Evolutionary conservation across 306 rosid species (phyloP), one percentile per base, ranked within the genome.

Genomic region (Albizia julibrissin): DNA sequence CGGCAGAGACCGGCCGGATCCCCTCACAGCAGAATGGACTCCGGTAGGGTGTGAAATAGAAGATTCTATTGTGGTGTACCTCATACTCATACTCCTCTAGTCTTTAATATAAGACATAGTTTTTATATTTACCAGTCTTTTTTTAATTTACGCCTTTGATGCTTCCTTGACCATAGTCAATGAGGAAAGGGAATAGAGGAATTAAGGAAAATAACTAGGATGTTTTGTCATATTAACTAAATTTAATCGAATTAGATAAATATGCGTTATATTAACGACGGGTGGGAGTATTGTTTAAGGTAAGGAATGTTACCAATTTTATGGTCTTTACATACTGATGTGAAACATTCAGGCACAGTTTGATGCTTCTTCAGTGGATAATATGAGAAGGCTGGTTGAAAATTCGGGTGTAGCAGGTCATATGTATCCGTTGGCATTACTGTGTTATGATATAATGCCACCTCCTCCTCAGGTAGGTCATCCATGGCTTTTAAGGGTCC

Each of bases 381-480:
- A 64, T 6, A 64, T 64, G 69, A 64, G 69, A 64, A 64, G n/a
- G 69, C 40, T 64, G 19, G 69, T 64, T 27, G 40, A 64, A 29
- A 29, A 31, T 64, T 64, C 69, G 3, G 69, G 37, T 15, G 21
- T 31, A 29, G n/a, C 40, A 15, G 69, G 69, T 64, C 69, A 64
- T 14, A 29, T 64, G 2, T 64, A 64, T 64, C 69, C 40, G 31
- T 64, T 64, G 69, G 69, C 69, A 0, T 29, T 64, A 29, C 14
- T 64, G 40, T 64, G 69, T 27, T 29, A 64, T 64, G 69, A 64
- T 29, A 64, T 64, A 64, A 64, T 64, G 69, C 69, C 69, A 4
- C 69, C 69, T 64, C 69, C 69, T 29, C 40, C n/a, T 29, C 69
- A 5, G 69, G 69, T 29, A 64, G 14, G 69, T 8, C 19, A 64